Evolutionary conservation across 345 rosid genomes (phyloP).

Genomic region (Acer campestre): DNA sequence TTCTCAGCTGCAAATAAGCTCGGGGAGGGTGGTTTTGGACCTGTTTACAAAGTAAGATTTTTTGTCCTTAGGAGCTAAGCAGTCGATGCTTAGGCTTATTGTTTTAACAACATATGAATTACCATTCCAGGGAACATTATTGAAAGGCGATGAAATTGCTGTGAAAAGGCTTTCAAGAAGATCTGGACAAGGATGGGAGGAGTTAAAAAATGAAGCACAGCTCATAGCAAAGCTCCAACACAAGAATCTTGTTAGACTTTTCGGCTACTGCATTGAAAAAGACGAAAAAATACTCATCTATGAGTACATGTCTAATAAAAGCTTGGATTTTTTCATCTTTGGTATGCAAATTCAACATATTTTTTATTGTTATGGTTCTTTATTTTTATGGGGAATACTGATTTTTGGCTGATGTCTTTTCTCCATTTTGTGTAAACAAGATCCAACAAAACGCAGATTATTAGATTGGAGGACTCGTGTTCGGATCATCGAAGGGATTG

Average conservation of each 20-base stretch:
- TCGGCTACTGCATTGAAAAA: constrained; percentile 47
- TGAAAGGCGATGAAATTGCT: constrained; percentile 48
- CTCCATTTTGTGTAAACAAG: constrained; percentile 17
- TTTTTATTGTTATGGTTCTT: neutral
- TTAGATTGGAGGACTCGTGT: constrained; percentile 39
- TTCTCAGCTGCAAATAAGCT: too few species aligned
- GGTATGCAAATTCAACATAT: constrained; percentile 26
- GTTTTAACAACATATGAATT: neutral
- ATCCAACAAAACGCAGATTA: constrained; percentile 23
- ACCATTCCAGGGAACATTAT: constrained; percentile 37
- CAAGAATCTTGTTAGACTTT: constrained; percentile 49
- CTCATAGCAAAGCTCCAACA: constrained; percentile 57
- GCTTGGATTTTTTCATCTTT: constrained; percentile 46
- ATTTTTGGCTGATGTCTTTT: neutral
- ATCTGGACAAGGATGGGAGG: constrained; percentile 50
- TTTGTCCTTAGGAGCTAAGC: too few species aligned
- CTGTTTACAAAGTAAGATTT: too few species aligned
- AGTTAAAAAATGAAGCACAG: constrained; percentile 43
- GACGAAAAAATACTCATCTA: constrained; percentile 23
- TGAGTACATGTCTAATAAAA: constrained; percentile 40
- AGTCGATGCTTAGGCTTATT: too few species aligned
- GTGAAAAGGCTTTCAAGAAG: constrained; percentile 49
- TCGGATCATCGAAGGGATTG: constrained; percentile 44
- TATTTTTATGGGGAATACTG: neutral
- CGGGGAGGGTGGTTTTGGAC: too few species aligned